Percentiles rank a stretch among this genome's conserved stretches.
Evolutionary conservation across 108 stramenopile genomes (phyloP).

Genomic region (Nitzschia sp.): DNA sequence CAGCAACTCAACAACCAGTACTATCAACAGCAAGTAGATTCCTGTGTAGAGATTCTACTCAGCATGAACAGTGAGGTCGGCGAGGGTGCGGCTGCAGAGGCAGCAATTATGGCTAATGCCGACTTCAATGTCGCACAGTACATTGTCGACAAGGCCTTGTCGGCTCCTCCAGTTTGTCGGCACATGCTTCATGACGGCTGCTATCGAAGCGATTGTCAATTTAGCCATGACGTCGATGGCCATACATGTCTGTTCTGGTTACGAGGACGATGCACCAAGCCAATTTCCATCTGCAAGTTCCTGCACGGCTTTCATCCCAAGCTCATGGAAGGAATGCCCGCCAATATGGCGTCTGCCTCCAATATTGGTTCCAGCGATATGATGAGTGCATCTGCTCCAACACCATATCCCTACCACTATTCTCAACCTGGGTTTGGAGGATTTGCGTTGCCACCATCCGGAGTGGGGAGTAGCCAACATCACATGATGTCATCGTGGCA

Average conservation of each 20-base stretch:
- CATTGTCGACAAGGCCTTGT: conserved; percentile 61
- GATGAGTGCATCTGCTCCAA: too few species aligned
- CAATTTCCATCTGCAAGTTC: conserved; percentile 58
- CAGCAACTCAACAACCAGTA: conserved; percentile 8
- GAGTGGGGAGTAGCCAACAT: not conserved
- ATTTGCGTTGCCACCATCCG: conserved; percentile 5
- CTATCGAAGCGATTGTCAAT: conserved; percentile 80
- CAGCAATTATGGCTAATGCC: conserved; percentile 53
- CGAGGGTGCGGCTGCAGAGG: conserved; percentile 56
- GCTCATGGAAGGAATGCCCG: conserved; percentile 50
- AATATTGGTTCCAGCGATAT: not conserved
- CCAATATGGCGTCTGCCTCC: conserved; percentile 6
- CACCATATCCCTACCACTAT: not conserved
- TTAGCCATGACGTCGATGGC: conserved; percentile 74
- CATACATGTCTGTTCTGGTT: conserved; percentile 81
- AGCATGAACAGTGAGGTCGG: conserved; percentile 62
- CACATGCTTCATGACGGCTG: conserved; percentile 75
- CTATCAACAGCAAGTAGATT: conserved; percentile 44
- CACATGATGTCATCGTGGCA: not conserved
- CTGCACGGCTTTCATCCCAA: conserved; percentile 69
- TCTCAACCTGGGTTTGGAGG: conserved; percentile 6
- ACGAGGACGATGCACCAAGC: conserved; percentile 71
- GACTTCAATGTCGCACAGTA: conserved; percentile 78
- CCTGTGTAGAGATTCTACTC: conserved; percentile 63
- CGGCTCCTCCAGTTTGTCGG: conserved; percentile 68